These are phyloP conservation scores for Sporothrix brasiliensis DNA, from an alignment of 2,329 filamentous ascomycete genomes.

Conservation along the genomic window DNA sequence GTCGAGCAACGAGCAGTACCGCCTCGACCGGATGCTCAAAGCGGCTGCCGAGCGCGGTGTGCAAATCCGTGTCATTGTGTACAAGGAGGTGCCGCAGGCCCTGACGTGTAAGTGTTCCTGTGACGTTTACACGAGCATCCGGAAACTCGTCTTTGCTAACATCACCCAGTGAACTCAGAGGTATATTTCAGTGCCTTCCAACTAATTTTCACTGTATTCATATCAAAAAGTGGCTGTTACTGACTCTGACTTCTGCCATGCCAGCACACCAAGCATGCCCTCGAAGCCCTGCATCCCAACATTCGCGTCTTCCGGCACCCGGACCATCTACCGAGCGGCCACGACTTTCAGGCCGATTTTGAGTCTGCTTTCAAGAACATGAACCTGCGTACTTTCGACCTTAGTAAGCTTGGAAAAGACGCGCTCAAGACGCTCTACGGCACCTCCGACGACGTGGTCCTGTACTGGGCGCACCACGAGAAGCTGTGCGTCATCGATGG, in stretches of 20 bases:
- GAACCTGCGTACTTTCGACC: conserved; percentile 53
- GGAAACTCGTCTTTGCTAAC: conserved; percentile 50
- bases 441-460: conserved; percentile 74
- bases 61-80: conserved; percentile 81
- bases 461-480: conserved; percentile 94
- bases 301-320: conserved; percentile 90
- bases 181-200: neutral
- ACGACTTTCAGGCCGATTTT: conserved; percentile 69
- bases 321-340: conserved; percentile 77
- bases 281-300: conserved; percentile 78
- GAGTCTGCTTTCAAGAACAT: conserved; percentile 60
- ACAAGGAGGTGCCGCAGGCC: conserved; percentile 86
- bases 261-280: conserved; percentile 74
- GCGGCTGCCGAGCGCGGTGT: conserved; percentile 83
- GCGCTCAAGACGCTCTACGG: conserved; percentile 80
- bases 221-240: neutral
- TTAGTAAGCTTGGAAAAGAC: conserved; percentile 70
- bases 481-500: conserved; percentile 84
- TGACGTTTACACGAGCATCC: neutral
- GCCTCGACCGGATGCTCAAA: conserved; percentile 79
- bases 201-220: neutral
- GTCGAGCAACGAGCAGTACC: conserved; percentile 77
- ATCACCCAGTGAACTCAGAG: conserved; percentile 30
- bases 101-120: conserved; percentile 68
- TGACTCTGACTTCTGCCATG: neutral